phyloP scores from a whole-genome alignment of 2,329 filamentous ascomycete species.

The Alternaria novae-zelandiae region DNA sequence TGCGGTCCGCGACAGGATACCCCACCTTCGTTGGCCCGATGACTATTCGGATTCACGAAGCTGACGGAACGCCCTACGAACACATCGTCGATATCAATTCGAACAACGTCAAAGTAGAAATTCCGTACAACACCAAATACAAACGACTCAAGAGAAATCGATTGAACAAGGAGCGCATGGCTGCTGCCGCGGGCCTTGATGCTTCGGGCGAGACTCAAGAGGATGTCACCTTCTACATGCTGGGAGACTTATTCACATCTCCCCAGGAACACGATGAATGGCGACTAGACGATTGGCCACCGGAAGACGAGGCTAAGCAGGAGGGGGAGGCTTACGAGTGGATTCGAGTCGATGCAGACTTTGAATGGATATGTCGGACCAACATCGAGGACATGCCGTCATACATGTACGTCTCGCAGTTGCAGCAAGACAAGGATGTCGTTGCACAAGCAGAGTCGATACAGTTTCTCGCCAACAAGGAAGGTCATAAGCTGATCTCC shows the following conservation, averaged over 20 bases:
- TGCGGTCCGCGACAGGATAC: constrained; percentile 73
- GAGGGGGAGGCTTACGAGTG: constrained; percentile 97
- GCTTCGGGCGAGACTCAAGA: constrained; percentile 69
- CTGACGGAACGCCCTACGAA: constrained; percentile 96
- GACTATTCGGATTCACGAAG: constrained; percentile 97
- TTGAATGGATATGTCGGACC: constrained; percentile 94
- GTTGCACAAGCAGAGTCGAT: constrained; percentile 79
- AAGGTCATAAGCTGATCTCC: constrained; percentile 80
- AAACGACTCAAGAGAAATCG: constrained; percentile 92
- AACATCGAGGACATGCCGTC: constrained; percentile 77
- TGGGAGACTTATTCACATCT: constrained; percentile 87
- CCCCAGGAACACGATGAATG: constrained; percentile 83
- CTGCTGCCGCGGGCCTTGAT: constrained; percentile 68
- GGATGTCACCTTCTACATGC: constrained; percentile 84
- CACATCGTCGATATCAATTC: constrained; percentile 97
- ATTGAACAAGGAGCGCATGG: constrained; percentile 78
- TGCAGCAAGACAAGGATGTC: constrained; percentile 96
- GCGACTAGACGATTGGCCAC: constrained; percentile 86
- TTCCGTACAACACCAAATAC: constrained; percentile 99
- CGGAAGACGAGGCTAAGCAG: constrained; percentile 89
- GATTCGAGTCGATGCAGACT: constrained; percentile 97
- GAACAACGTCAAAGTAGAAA: constrained; percentile 82
- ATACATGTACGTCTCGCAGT: constrained; percentile 97
- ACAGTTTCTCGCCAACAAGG: constrained; percentile 72
- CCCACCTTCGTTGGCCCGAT: constrained; percentile 93